A percentile compares a stretch with the other conserved stretches of the same genome.
Conservation (phyloP, 768 basidiomycete species). For the Floccularia luteovirens region DNA sequence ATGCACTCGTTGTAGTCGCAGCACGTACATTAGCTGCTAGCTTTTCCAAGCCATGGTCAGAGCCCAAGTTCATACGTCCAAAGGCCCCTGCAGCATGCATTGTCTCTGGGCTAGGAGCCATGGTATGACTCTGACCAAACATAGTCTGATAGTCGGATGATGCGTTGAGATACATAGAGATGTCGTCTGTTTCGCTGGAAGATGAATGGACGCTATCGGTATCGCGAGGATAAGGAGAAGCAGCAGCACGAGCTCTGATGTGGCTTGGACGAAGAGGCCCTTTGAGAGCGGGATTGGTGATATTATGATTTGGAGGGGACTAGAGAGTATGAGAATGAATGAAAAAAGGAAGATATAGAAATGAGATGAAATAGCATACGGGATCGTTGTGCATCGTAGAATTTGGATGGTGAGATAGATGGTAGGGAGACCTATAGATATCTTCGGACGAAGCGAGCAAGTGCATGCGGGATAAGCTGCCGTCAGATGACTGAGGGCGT, state of each 20-base stretch:
- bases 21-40: constrained; percentile 81
- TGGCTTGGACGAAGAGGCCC: constrained; percentile 69
- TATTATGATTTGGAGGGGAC: constrained; percentile 71
- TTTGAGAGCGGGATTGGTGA: constrained; percentile 72
- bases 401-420: constrained; percentile 36
- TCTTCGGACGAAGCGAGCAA: constrained; percentile 55
- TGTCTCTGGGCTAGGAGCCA: constrained; percentile 41
- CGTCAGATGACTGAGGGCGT: constrained; percentile 75
- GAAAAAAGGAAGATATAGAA: constrained; percentile 7
- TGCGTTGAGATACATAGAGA: constrained; percentile 64
- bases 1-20: constrained; percentile 86
- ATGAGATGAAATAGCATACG: constrained; percentile 22
- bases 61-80: constrained; percentile 67
- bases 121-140: constrained; percentile 42
- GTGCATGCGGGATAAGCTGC: constrained; percentile 46
- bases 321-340: constrained; percentile 23
- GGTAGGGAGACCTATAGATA: constrained; percentile 62
- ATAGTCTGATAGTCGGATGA: constrained; percentile 61
- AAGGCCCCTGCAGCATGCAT: constrained; percentile 70
- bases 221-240: constrained; percentile 83
- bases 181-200: constrained; percentile 84
- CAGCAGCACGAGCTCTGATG: constrained; percentile 71
- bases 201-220: constrained; percentile 83
- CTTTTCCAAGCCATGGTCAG: constrained; percentile 79
- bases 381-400: constrained; percentile 35